Conservation (phyloP, 2,329 filamentous ascomycete genomes). For the Pseudopyricularia cyperi region DNA sequence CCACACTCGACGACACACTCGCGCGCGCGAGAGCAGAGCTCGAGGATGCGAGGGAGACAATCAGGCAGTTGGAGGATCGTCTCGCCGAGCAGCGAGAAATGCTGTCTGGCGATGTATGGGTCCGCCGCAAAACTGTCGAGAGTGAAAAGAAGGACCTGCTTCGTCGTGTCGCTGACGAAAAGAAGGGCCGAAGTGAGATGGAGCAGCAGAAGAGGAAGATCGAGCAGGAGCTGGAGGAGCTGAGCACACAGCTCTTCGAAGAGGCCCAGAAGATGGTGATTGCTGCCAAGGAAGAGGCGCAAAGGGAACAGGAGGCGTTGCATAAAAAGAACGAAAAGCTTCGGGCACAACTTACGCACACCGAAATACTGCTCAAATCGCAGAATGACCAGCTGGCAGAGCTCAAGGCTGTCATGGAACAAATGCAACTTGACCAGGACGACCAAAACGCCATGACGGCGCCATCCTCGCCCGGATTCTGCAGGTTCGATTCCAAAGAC, state of each 20-base stretch:
- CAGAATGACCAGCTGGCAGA: constrained; percentile 89
- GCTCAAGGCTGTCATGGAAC: constrained; percentile 85
- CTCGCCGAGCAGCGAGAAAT: constrained; percentile 59
- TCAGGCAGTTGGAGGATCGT: constrained; percentile 52
- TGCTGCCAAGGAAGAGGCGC: constrained; percentile 76
- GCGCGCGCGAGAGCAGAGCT: constrained; percentile 74
- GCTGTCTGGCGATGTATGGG: constrained; percentile 60
- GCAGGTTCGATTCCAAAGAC: constrained; percentile 50
- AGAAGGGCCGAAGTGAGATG: constrained; percentile 45
- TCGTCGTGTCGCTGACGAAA: constrained; percentile 50
- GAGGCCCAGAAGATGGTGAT: constrained; percentile 99
- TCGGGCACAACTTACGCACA: constrained; percentile 72
- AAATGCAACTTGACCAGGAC: constrained; percentile 62
- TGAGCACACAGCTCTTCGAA: constrained; percentile 90
- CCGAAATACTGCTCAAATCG: constrained; percentile 70
- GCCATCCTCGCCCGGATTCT: constrained; percentile 68
- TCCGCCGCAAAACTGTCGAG: constrained; percentile 64
- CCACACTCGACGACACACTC: constrained; percentile 76
- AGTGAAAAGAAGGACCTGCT: constrained; percentile 51
- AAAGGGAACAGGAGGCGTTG: constrained; percentile 67
- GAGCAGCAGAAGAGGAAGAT: constrained; percentile 79
- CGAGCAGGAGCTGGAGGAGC: constrained; percentile 78
- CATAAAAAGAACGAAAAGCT: constrained; percentile 82
- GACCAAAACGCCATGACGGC: constrained; percentile 60
- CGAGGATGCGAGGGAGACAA: constrained; percentile 54